These are phyloP conservation scores for Echites panduratus DNA, from an alignment of 257 asterid species.

Conservation along the genomic window DNA sequence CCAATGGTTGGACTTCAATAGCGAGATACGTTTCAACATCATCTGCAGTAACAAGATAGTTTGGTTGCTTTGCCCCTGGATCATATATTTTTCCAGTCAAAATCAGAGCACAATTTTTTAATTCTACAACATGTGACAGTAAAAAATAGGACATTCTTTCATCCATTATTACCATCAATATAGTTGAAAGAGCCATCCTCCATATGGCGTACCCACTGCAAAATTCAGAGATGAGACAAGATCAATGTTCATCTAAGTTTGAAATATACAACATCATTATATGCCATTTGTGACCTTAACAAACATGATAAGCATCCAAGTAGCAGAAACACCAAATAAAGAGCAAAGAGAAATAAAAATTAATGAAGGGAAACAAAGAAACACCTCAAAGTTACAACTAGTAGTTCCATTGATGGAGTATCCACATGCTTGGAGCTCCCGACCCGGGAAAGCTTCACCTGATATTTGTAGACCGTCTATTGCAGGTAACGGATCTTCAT, in stretches of 20 bases:
- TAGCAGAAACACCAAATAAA: background rate
- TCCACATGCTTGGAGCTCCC: constrained; percentile 88
- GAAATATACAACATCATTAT: constrained; percentile 12
- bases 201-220: constrained; percentile 96
- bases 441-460: constrained; percentile 94
- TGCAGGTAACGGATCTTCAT: constrained; percentile 74
- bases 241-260: constrained; percentile 15
- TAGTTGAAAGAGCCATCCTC: constrained; percentile 93
- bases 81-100: constrained; percentile 11
- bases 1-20: constrained; percentile 97
- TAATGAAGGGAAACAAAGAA: constrained; percentile 12
- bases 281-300: constrained; percentile 19
- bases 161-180: constrained; percentile 62
- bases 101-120: background rate
- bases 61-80: constrained; percentile 95
- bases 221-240: constrained; percentile 25
- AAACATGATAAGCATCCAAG: constrained; percentile 10
- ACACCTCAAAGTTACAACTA: constrained; percentile 97
- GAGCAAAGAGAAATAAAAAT: background rate
- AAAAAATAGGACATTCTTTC: constrained; percentile 17
- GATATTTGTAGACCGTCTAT: constrained; percentile 92
- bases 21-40: constrained; percentile 89
- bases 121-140: constrained; percentile 8
- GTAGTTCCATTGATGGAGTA: constrained; percentile 92
- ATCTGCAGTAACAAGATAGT: constrained; percentile 89